These are phyloP conservation scores for Schoenoplectus tabernaemontani DNA, from an alignment of 202 grass and related monocot species.

Conservation along the genomic window DNA sequence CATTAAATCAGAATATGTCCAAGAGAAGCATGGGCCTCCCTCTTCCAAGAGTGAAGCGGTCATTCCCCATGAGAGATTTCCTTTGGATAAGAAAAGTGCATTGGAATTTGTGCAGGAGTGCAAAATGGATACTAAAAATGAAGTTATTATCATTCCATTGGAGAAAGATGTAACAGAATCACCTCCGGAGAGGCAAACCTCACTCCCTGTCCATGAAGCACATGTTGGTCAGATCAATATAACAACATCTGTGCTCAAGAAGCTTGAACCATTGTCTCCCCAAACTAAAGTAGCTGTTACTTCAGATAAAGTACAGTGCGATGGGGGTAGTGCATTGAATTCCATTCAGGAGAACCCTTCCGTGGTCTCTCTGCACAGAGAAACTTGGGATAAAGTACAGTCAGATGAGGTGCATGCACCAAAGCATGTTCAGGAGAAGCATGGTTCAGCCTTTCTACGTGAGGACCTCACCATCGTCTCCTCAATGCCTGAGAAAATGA, in stretches of 20 bases:
- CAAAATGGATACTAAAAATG: background rate
- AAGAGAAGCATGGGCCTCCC: slow-evolving; percentile 20
- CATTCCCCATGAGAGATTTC: background rate
- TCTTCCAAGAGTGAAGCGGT: background rate
- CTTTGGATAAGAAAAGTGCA: background rate
- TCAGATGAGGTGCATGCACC: slow-evolving; percentile 6
- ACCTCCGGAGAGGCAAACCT: background rate
- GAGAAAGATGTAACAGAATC: background rate
- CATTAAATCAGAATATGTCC: slow-evolving; percentile 2
- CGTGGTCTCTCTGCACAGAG: background rate
- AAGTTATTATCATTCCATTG: background rate
- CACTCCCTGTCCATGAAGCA: background rate
- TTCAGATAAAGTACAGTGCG: background rate
- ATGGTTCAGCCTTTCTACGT: background rate
- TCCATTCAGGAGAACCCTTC: background rate
- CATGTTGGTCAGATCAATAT: background rate
- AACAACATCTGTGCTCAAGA: background rate
- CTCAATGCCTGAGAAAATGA: background rate
- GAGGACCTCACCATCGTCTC: background rate
- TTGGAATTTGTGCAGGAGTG: background rate
- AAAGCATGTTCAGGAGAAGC: background rate
- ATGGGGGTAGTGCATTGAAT: background rate
- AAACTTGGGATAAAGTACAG: background rate
- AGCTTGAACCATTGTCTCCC: background rate
- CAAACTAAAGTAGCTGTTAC: background rate